Conservation (phyloP, 2,329 filamentous ascomycete species). For the Nemania sp. region DNA sequence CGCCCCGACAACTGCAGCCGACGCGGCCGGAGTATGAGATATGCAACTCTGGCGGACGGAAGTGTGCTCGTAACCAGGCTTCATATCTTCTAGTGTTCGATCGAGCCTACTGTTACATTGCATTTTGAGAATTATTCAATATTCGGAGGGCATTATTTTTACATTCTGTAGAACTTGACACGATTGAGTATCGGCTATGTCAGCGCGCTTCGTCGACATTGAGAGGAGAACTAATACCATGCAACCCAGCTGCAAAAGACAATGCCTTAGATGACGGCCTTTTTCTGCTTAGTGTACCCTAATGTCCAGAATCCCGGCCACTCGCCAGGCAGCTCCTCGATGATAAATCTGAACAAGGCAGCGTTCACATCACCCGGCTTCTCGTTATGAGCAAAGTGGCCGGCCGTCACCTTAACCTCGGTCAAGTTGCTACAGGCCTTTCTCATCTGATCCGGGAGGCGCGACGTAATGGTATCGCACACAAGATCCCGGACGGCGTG, state of each 20-base stretch:
- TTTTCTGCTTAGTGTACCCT: slow-evolving; percentile 30
- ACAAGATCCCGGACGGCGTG: slow-evolving; percentile 46
- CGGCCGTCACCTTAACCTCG: slow-evolving; percentile 40
- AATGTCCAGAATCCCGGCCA: slow-evolving; percentile 31
- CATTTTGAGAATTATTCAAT: no score
- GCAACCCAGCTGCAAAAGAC: neutral
- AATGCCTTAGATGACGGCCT: neutral
- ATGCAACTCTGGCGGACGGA: no score
- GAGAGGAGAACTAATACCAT: slow-evolving; percentile 10
- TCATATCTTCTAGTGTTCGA: no score
- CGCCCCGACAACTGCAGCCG: no score
- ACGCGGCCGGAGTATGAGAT: no score
- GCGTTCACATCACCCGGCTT: slow-evolving; percentile 33
- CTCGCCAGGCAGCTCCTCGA: slow-evolving; percentile 29
- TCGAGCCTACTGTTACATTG: no score
- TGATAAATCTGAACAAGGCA: slow-evolving; percentile 31
- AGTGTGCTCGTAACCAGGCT: no score
- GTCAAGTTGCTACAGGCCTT: slow-evolving; percentile 45
- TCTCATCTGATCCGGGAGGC: slow-evolving; percentile 43
- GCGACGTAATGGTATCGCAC: slow-evolving; percentile 43
- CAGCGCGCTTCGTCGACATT: neutral
- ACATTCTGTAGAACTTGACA: no score
- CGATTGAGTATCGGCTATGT: no score
- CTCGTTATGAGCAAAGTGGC: slow-evolving; percentile 46
- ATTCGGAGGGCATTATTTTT: no score